Conservation (phyloP, 2,329 filamentous ascomycete species). For the Geosmithia putterillii region DNA sequence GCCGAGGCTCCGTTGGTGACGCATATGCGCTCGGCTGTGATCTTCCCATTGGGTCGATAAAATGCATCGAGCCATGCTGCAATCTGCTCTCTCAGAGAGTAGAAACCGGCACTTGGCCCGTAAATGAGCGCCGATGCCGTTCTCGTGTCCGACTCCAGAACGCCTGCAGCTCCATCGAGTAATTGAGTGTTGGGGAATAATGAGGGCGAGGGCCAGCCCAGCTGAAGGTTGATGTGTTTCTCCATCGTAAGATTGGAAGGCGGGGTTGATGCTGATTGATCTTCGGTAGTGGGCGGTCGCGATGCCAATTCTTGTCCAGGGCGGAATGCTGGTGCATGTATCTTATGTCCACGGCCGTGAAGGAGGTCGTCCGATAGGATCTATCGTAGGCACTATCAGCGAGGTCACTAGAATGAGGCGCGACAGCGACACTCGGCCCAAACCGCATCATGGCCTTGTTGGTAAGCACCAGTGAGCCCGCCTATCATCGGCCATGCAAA, state of each 20-base stretch:
- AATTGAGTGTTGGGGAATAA: neutral
- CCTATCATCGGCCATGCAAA: no score
- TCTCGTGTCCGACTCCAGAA: conserved; percentile 3
- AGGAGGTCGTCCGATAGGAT: no score
- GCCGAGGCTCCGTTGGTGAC: conserved; percentile 7
- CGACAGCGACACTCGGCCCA: no score
- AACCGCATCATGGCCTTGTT: no score
- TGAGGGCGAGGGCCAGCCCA: conserved; percentile 4
- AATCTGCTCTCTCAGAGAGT: conserved; percentile 5
- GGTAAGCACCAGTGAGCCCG: no score
- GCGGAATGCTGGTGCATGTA: no score
- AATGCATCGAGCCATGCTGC: conserved; percentile 5
- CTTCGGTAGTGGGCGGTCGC: neutral
- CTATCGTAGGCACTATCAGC: no score
- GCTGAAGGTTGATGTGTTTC: conserved; percentile 1
- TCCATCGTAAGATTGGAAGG: conserved; percentile 1
- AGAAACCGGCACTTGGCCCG: conserved; percentile 6
- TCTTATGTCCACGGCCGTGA: no score
- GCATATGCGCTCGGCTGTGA: conserved; percentile 2
- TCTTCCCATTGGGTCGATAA: neutral
- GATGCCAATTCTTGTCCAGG: no score
- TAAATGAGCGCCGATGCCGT: conserved; percentile 6
- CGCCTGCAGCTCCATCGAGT: neutral
- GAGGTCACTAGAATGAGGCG: no score
- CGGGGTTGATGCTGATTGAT: neutral